Percentiles rank a stretch among this genome's conserved stretches.
These are phyloP conservation scores for Metrosideros polymorpha DNA, from an alignment of 441 rosid genomes.

Conservation along the genomic window DNA sequence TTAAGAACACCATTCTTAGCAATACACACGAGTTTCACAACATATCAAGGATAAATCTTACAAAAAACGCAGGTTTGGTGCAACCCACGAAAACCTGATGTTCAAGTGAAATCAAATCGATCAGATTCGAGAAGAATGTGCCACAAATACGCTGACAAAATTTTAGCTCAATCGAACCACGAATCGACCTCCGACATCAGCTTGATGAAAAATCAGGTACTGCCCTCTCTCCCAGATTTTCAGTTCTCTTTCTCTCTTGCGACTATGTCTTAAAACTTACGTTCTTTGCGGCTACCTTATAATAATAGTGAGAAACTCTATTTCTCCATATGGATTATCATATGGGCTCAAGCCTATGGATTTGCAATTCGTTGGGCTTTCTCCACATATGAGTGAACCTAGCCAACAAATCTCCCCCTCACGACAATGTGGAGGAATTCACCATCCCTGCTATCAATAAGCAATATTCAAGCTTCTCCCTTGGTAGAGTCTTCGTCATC, in stretches of 20 bases:
- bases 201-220: accelerated
- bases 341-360: background rate
- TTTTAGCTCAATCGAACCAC: background rate
- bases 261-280: background rate
- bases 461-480: no score
- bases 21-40: background rate
- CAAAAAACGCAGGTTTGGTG: background rate
- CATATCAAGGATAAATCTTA: background rate
- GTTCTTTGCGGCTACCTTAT: accelerated
- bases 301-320: no score
- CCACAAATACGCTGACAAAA: background rate
- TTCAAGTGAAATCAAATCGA: background rate
- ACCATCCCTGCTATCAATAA: no score
- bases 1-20: background rate
- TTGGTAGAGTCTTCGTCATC: no score
- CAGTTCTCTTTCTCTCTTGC: background rate
- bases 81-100: background rate
- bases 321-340: background rate
- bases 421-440: no score
- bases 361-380: background rate
- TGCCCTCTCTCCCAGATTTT: background rate
- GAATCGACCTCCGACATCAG: background rate
- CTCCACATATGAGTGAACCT: background rate
- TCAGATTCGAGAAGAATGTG: background rate
- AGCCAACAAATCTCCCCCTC: no score